Evolutionary conservation across 345 rosid genomes (phyloP).

Genomic region (Citrus inodora): DNA sequence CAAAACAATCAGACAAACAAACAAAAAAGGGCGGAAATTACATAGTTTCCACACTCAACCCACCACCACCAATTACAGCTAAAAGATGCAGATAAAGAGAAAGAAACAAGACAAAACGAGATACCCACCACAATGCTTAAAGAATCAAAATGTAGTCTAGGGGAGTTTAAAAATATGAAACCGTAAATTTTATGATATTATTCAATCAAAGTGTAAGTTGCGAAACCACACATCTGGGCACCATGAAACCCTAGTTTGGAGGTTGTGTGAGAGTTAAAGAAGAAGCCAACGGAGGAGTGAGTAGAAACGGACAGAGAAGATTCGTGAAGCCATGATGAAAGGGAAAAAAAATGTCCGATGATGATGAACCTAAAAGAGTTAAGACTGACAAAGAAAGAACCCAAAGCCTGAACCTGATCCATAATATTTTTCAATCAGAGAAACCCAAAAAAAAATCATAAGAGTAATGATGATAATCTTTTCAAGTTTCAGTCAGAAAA

Average conservation of each 20-base stretch:
- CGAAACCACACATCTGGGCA: not conserved
- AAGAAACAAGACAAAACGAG: conserved; percentile 8
- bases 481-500: conserved; percentile 31
- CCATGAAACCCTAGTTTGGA: conserved; percentile 23
- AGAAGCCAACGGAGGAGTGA: conserved; percentile 15
- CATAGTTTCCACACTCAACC: conserved; percentile 13
- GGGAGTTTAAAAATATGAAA: too few relatives aligned
- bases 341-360: conserved; percentile 10
- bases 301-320: conserved; percentile 44
- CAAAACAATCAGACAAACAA: not conserved
- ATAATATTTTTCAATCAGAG: conserved; percentile 17
- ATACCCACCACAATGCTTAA: not conserved
- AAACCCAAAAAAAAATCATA: conserved; percentile 3
- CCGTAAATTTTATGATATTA: too few relatives aligned
- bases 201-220: not conserved
- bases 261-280: not conserved
- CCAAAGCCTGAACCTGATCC: conserved; percentile 26
- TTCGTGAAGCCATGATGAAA: conserved; percentile 41
- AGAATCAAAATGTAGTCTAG: not conserved
- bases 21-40: conserved; percentile 20
- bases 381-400: conserved; percentile 33
- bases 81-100: not conserved
- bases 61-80: conserved; percentile 5
- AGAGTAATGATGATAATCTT: conserved; percentile 39
- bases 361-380: conserved; percentile 39